These are phyloP conservation scores for Ganoderma sinense DNA, from an alignment of 1,284 basidiomycete genomes.

Conservation along the genomic window DNA sequence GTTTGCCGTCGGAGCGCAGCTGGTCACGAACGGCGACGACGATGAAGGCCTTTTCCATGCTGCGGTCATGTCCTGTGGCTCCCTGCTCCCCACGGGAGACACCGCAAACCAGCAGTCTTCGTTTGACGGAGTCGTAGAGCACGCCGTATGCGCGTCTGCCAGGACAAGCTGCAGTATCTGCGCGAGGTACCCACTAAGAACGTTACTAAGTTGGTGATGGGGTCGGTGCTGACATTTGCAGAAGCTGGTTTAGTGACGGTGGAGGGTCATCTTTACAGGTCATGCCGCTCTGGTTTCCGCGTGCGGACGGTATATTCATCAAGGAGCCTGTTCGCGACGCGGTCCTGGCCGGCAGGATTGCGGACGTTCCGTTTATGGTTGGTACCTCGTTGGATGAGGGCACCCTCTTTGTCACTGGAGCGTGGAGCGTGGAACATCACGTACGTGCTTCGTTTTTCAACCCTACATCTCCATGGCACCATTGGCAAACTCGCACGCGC, in stretches of 20 bases:
- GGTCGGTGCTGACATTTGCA: not conserved
- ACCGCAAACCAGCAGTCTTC: not conserved
- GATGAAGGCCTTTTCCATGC: conserved; percentile 31
- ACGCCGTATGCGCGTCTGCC: not conserved
- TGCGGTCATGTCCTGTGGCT: not conserved
- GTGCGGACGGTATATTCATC: conserved; percentile 45
- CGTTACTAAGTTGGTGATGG: conserved; percentile 30
- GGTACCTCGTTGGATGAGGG: conserved; percentile 41
- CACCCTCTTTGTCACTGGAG: conserved; percentile 35
- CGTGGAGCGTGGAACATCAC: conserved; percentile 29
- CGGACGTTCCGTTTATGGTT: not conserved
- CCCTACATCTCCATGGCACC: too few relatives aligned
- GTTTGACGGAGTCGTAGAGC: not conserved
- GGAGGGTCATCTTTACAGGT: conserved; percentile 16
- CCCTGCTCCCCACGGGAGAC: not conserved
- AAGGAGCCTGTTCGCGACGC: conserved; percentile 35
- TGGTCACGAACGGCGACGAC: conserved; percentile 42
- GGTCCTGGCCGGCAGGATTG: conserved; percentile 34
- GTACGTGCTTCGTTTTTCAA: not conserved
- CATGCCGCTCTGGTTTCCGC: conserved; percentile 40
- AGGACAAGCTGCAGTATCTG: not conserved
- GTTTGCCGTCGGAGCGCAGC: conserved; percentile 43
- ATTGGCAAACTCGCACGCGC: too few relatives aligned
- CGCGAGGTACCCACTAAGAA: conserved; percentile 44
- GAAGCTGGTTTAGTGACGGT: not conserved